These are phyloP conservation scores for Talaromyces sp. DNA, from an alignment of 2,329 filamentous ascomycete species.

Conservation along the genomic window DNA sequence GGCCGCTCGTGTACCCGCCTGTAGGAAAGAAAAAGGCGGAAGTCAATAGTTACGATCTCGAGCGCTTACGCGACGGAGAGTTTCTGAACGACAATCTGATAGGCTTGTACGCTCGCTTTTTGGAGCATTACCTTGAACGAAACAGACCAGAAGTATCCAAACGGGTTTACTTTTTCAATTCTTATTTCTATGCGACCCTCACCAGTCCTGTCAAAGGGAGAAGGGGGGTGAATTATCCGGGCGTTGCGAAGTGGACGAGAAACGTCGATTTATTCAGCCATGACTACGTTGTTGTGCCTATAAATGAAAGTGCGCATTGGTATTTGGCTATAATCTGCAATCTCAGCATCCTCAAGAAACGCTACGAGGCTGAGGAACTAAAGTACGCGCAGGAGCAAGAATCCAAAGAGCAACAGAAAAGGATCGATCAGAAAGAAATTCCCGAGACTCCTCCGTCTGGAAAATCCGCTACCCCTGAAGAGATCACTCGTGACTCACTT, in stretches of 20 bases:
- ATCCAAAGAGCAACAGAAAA: conserved; percentile 14
- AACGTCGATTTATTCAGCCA: conserved; percentile 78
- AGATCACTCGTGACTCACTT: conserved; percentile 23
- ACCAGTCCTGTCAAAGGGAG: conserved; percentile 53
- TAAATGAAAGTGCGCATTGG: conserved; percentile 87
- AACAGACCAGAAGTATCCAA: conserved; percentile 53
- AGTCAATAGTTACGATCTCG: conserved; percentile 47
- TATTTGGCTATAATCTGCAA: conserved; percentile 96
- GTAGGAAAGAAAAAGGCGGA: conserved; percentile 45
- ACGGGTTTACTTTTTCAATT: conserved; percentile 83
- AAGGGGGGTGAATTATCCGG: conserved; percentile 69
- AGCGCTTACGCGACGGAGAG: conserved; percentile 72
- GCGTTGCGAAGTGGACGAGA: conserved; percentile 81
- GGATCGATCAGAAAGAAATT: conserved; percentile 23
- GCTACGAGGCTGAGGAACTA: conserved; percentile 16
- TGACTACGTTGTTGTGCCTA: conserved; percentile 85
- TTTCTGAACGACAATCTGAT: conserved; percentile 92
- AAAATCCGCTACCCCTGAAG: conserved; percentile 19
- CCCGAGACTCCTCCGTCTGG: conserved; percentile 25
- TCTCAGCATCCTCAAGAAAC: conserved; percentile 55
- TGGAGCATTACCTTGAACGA: conserved; percentile 57
- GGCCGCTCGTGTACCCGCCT: conserved; percentile 40
- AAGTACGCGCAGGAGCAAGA: not conserved
- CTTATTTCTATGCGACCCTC: conserved; percentile 80
- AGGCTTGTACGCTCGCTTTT: conserved; percentile 74